phyloP scores from a whole-genome alignment of 1,284 basidiomycete genomes.

The Anthracocystis setariae region DNA sequence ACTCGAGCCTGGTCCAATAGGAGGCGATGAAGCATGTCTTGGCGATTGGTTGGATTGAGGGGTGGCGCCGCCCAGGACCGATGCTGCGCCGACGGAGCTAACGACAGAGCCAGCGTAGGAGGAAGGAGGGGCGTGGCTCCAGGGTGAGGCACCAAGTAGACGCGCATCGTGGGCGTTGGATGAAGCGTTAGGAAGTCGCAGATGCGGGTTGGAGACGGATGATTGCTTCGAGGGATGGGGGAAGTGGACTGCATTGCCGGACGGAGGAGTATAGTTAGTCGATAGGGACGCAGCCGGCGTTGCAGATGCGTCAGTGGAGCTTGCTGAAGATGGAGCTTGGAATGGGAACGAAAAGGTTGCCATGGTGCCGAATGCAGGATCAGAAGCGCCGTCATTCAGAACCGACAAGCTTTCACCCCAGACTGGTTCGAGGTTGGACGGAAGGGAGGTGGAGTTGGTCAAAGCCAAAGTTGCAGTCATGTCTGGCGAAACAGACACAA shows the following conservation, averaged over 20 bases:
- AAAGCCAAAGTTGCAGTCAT: slow-evolving; percentile 6
- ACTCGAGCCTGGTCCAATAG: slow-evolving; percentile 49
- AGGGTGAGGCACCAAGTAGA: slow-evolving; percentile 30
- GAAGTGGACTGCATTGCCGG: slow-evolving; percentile 26
- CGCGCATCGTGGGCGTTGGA: slow-evolving; percentile 16
- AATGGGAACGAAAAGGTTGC: slow-evolving; percentile 35
- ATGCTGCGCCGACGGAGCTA: slow-evolving; percentile 23
- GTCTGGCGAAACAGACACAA: slow-evolving; percentile 18
- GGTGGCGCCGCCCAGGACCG: slow-evolving; percentile 21
- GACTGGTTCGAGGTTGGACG: slow-evolving; percentile 26
- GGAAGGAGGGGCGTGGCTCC: slow-evolving; percentile 42
- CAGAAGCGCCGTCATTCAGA: neutral
- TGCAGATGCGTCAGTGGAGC: neutral
- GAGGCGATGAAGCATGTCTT: slow-evolving; percentile 47
- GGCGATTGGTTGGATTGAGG: slow-evolving; percentile 25
- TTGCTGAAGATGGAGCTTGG: slow-evolving; percentile 10
- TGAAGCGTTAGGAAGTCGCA: slow-evolving; percentile 2
- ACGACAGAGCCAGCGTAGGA: slow-evolving; percentile 38
- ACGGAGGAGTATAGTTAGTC: slow-evolving; percentile 12
- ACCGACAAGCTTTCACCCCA: slow-evolving; percentile 40
- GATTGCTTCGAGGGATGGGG: slow-evolving; percentile 38
- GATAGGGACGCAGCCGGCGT: slow-evolving; percentile 9
- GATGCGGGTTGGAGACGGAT: slow-evolving; percentile 18
- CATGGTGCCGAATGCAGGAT: slow-evolving; percentile 16
- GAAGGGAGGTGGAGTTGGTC: slow-evolving; percentile 27